Evolutionary conservation across 176 grass and related monocot species (phyloP).

Genomic region (Carex pumila): DNA sequence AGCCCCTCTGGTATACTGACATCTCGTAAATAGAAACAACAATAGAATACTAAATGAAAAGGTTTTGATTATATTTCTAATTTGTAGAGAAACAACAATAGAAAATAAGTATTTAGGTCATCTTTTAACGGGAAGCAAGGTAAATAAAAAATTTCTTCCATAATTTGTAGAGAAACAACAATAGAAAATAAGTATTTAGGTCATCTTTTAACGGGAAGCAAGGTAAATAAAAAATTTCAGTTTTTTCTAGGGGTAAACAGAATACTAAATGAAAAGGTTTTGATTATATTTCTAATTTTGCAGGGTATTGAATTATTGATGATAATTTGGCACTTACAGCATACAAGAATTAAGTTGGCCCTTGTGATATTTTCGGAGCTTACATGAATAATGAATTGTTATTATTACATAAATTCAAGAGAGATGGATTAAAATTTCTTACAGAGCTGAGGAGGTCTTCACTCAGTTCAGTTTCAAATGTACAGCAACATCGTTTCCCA

Average conservation of each 20-base stretch:
- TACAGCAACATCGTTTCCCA: conserved; percentile 29
- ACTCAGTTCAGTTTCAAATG: background rate
- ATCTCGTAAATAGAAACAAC: background rate
- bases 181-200: too few species aligned
- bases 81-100: background rate
- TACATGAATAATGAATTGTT: background rate
- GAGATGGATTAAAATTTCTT: background rate
- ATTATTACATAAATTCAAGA: background rate
- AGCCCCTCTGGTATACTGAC: background rate
- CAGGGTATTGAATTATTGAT: background rate
- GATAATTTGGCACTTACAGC: background rate
- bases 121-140: too few species aligned
- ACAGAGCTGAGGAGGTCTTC: conserved; percentile 15
- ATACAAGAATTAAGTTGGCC: background rate
- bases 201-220: too few species aligned
- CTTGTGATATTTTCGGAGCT: background rate
- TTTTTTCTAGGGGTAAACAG: background rate
- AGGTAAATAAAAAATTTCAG: background rate
- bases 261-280: background rate
- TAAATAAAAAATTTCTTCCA: background rate
- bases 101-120: too few species aligned
- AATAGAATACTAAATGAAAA: too few species aligned
- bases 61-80: too few species aligned
- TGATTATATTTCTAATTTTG: background rate
- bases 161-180: background rate